Base-by-base conservation (phyloP, 2,329 filamentous ascomycete species). In the Colletotrichum phormii region DNA sequence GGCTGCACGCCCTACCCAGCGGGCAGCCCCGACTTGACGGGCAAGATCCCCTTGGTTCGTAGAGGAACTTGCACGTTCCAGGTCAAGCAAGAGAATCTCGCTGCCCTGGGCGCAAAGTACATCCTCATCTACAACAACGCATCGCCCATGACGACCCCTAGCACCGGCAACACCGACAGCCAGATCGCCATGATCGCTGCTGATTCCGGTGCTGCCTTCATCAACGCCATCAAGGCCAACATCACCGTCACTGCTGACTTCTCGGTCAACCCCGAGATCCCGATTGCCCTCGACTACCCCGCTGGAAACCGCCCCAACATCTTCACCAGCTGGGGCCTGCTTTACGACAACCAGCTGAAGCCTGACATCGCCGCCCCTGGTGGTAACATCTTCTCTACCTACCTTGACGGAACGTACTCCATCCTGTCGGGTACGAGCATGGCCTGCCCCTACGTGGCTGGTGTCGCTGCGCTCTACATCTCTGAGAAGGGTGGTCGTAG, bases 361-460 rank as follows among this genome's bases (percentile, higher is more conserved):
- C 84, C 85, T 6, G 82, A 87, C 63, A 75, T 87, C 60, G 83
- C 82, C 12, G 81, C 84, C 0, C 84, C 85, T 1, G 84, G 85
- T 53, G 82, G 82, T 22, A 80, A 82, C n/a, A 78, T 78, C 54
- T 80, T 85, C 58, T 84, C 83, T 5, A 87, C 85, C 2, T 87
- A 82, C 60, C 81, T 83, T 4, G 76, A 84, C 33, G 77, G 78
- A 29, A 64, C 73, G 11, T 87, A 86, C 72, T 82, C 80, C n/a
- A 80, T 87, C 12, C 75, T 82, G 18, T 83, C 79, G 33, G 86
- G 86, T 46, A 88, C 86, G 1, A 86, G 84, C 3, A 87, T 88
- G 86, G 81, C 85, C 6, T 81, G 82, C 59, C 85, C 85, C 6
- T 81, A 84, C 61, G 78, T 82, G 5, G 84, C 85, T 8, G 85